phyloP scores from a whole-genome alignment of 805 yeast species.

The Metahyphopichia silvanorum region DNA sequence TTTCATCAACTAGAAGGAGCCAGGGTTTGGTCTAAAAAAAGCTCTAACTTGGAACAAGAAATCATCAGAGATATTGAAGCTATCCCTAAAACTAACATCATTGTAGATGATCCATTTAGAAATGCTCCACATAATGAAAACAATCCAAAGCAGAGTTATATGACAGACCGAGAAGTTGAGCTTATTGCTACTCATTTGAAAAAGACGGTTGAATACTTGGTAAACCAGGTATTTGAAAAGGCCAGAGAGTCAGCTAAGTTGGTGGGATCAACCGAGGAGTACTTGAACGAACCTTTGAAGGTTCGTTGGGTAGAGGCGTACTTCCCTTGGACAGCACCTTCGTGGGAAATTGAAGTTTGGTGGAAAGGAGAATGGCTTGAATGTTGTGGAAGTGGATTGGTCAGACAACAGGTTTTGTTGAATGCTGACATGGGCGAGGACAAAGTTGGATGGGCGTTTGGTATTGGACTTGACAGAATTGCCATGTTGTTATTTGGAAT shows the following conservation, averaged over 20 bases:
- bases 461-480: constrained; percentile 89
- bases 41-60: constrained; percentile 39
- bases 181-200: constrained; percentile 76
- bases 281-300: constrained; percentile 69
- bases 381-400: constrained; percentile 94
- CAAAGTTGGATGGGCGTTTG: constrained; percentile 95
- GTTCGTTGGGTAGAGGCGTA: constrained; percentile 94
- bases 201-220: constrained; percentile 78
- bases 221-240: constrained; percentile 74
- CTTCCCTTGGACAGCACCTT: constrained; percentile 98
- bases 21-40: constrained; percentile 66
- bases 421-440: constrained; percentile 62
- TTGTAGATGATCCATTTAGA: constrained; percentile 69
- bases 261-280: constrained; percentile 57
- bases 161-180: constrained; percentile 66
- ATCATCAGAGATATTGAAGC: constrained; percentile 51
- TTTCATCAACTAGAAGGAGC: constrained; percentile 99
- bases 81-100: constrained; percentile 64
- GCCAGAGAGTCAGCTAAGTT: constrained; percentile 60
- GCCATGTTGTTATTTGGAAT: constrained; percentile 95
- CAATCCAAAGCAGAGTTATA: constrained; percentile 80
- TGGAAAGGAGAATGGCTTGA: constrained; percentile 99
- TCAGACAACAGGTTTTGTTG: constrained; percentile 69
- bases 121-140: constrained; percentile 46
- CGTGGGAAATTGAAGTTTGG: constrained; percentile 98